Evolutionary conservation across 2,329 filamentous ascomycete species (phyloP), one percentile per base, ranked within the genome.

Genomic region (Trichoderma sp.): DNA sequence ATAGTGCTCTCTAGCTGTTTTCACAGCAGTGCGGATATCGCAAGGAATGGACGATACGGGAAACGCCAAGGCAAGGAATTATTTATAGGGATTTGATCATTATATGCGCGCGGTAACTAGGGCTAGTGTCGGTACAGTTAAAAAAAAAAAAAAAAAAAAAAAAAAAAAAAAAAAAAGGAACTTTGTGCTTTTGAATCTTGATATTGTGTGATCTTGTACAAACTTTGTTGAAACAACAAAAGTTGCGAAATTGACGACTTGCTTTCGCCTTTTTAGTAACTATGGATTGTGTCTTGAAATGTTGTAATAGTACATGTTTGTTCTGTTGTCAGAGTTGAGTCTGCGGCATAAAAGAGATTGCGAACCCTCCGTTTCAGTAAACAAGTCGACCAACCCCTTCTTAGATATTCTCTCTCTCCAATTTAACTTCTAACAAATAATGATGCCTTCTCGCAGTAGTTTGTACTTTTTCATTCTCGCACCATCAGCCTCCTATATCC

Each of bases 401-500:
- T 5, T 24, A 4, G 11, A 34, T 14, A 11, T 39, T n/a, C n/a
- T 43, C 32, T 30, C 16, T 30, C 18, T 43, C 16, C n/a, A 18
- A 46, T 43, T 10, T 39, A 8, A 30, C 7, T 59, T 46, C 34
- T 7, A 51, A 39, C 34, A 11, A 34, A 37, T 63, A 14, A 30
- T 46, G 24, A 59, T 64, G 51, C 66, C 24, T 51, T 63, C 37
- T 39, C 37, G 39, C 56, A 21, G 64, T 51, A 66, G 28, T 66
- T 51, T 14, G 28, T 37, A 26, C 28, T 49, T 21, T 51, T 18
- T 13, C n/a, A n/a, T 55, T 30, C 43, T 51, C 5, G 37, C 64
- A 59, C 54, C 39, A 46, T 30, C 52, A 21, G 18, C 18, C 7
- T 13, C 52, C 64, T 34, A 39, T 64, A 66, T 28, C 39, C 28